Evolutionary conservation across 2,329 filamentous ascomycete species (phyloP), one percentile per base, ranked within the genome.

Genomic region (Xylariomycetidae sp.): DNA sequence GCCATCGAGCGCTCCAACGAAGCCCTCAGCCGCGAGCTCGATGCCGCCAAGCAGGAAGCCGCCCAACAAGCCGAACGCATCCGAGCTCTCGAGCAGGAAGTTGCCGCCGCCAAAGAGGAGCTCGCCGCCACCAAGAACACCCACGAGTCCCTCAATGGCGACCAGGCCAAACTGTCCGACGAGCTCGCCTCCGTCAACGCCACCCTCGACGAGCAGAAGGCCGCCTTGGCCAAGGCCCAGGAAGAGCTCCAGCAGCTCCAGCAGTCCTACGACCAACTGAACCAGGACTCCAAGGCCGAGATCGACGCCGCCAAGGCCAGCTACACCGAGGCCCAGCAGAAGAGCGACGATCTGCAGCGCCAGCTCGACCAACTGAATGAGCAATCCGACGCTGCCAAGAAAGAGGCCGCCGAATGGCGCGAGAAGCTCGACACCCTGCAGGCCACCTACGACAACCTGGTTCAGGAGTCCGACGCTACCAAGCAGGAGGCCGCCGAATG

Each of bases 21-120:
- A 18, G 37, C 46, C 3, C 37, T 54, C 12, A 35, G 34, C n/a
- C 33, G 52, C 20, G 58, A 64, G 43, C 54, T 65, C 6, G 39
- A 50, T 16, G 24, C 46, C 19, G 44, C 56, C 32, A 59, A 58
- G 43, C 44, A 53, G 35, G 48, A 61, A 39, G 46, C 60, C 22
- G 49, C 51, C 27, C 54, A 57, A 29, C 50, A 50, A 30, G 45
- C 54, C 42, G 56, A 61, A 41, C 57, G 60, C 43, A 54, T 53
- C 18, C 49, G 49, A 25, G 49, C 56, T 18, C 42, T 57, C 38
- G 54, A 59, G 45, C 43, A 49, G 26, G 54, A 60, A 34, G 47
- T 63, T 23, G 43, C 54, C 4, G 38, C 52, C 5, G 45, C 58
- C 24, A 55, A 61, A 48, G 38, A 57, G 31, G 52, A 61, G 37